Evolutionary conservation across 805 yeast genomes (phyloP).

Genomic region (Yarrowia bubula): DNA sequence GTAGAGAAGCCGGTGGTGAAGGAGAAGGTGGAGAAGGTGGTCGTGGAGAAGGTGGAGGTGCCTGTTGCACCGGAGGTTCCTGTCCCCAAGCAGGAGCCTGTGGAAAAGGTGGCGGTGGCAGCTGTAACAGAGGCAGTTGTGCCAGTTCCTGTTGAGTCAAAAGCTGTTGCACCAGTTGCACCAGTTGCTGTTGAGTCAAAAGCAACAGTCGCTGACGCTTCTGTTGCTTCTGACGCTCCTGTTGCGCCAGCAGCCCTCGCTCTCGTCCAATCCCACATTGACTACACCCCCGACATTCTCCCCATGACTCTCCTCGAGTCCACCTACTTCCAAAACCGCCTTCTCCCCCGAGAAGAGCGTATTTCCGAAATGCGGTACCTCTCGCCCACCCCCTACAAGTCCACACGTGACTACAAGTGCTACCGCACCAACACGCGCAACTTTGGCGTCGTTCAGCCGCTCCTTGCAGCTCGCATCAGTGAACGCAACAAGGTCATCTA

Average conservation of each 20-base stretch:
- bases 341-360: neutral
- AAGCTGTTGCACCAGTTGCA: too few relatives aligned
- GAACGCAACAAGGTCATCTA: neutral
- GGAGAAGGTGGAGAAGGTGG: neutral
- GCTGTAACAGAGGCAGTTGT: neutral
- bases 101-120: too few relatives aligned
- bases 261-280: neutral
- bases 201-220: too few relatives aligned
- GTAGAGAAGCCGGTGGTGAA: neutral
- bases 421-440: constrained; percentile 15
- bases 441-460: constrained; percentile 1
- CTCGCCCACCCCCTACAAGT: neutral
- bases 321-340: constrained; percentile 4
- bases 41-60: too few relatives aligned
- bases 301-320: constrained; percentile 17
- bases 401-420: constrained; percentile 17
- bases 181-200: too few relatives aligned
- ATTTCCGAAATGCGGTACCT: constrained; percentile 11
- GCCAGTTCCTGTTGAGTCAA: too few relatives aligned
- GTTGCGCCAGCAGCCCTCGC: neutral
- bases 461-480: neutral
- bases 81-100: neutral
- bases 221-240: neutral
- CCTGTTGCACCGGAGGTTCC: neutral
- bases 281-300: neutral